A percentile compares a stretch with the other conserved stretches of the same genome.
Evolutionary conservation across 257 asterid genomes (phyloP).

Genomic region (Salvia hispanica): DNA sequence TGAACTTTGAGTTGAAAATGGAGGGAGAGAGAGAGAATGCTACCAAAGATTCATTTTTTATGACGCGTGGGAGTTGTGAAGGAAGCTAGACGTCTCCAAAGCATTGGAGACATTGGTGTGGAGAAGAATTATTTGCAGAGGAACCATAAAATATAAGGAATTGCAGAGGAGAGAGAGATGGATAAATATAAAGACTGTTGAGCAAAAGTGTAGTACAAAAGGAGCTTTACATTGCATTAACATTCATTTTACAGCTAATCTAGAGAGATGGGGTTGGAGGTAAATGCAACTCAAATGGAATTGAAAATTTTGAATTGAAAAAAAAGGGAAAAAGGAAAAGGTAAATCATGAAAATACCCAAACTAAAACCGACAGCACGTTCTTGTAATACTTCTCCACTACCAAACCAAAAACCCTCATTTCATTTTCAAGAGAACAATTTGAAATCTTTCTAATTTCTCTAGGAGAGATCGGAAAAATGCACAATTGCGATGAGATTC

Average conservation of each 20-base stretch:
- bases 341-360: constrained; percentile 28
- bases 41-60: constrained; percentile 40
- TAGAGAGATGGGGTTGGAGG: not conserved
- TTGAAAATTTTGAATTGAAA: no score
- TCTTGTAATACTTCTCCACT: constrained; percentile 24
- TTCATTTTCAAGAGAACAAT: not conserved
- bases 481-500: not conserved
- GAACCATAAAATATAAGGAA: not conserved
- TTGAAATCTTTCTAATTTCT: not conserved
- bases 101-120: constrained; percentile 28
- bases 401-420: constrained; percentile 30
- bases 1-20: not conserved
- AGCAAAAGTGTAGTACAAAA: constrained; percentile 35
- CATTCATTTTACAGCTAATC: constrained; percentile 18
- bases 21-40: constrained; percentile 26
- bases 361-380: constrained; percentile 29
- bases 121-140: constrained; percentile 29
- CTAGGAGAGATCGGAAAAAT: not conserved
- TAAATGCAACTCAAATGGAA: no score
- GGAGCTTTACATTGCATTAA: no score
- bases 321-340: constrained; percentile 11
- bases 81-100: constrained; percentile 29
- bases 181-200: not conserved
- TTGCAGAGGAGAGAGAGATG: not conserved
- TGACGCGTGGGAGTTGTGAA: constrained; percentile 34